Percentiles rank a stretch among this genome's conserved stretches.
phyloP scores from a whole-genome alignment of 2,329 filamentous ascomycete species.

The Alternaria sp. region DNA sequence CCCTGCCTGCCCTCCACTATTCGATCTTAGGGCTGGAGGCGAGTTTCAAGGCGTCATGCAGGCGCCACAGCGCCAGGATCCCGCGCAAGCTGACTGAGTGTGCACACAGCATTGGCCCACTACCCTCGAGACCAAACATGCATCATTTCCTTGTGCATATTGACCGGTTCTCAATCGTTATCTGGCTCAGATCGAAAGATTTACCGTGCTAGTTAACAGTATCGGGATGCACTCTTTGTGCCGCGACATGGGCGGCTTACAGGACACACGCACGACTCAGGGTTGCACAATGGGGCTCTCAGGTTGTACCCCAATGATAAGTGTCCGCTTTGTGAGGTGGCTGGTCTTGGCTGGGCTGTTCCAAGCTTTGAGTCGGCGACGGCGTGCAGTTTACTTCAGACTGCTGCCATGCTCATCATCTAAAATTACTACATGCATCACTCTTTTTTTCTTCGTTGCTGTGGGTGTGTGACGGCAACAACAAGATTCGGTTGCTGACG shows the following conservation, averaged over 20 bases:
- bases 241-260: neutral
- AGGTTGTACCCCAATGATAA: neutral
- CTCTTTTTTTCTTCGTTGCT: neutral
- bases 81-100: neutral
- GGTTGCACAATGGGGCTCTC: neutral
- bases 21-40: neutral
- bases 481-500: neutral
- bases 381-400: neutral
- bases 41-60: neutral
- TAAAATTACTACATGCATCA: neutral
- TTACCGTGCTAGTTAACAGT: neutral
- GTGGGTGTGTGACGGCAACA: neutral
- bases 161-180: neutral
- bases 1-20: neutral
- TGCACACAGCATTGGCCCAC: neutral
- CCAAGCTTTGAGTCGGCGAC: neutral
- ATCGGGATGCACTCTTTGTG: neutral
- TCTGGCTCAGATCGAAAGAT: neutral
- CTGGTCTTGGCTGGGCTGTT: neutral
- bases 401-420: neutral
- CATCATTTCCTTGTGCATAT: neutral
- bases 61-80: neutral
- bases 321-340: neutral
- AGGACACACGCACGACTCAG: neutral
- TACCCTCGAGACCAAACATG: neutral